Base-by-base conservation (phyloP, 208 protist species). In the Trypanosoma theileri region DNA sequence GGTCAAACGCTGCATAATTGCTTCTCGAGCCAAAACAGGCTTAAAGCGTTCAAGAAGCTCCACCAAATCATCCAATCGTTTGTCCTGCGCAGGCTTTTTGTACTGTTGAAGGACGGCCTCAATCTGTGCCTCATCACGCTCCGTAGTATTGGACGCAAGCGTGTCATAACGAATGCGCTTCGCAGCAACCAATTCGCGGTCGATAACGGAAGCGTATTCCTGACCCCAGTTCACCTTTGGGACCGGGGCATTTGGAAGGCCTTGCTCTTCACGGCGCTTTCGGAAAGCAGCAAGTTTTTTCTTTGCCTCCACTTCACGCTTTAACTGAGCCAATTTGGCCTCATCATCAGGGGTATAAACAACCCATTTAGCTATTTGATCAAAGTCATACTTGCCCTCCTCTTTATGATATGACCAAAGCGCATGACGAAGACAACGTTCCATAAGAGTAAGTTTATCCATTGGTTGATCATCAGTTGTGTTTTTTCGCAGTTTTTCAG, bases 341-440 rank as follows among this genome's bases (percentile, higher is more conserved):
- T 94, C 86, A 66, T 97, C 92, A 51, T 95, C 85, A 13, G 84
- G 77, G 21, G 92, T 97, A 79, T 97, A 97, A 35, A 95, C 89
- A 57, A 97, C 76, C 92, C 92, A 97, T 76, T 92, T 95, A 45
- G 73, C 68, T 77, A 97, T 94, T 64, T 92, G 82, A 31, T 79
- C 82, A 75, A 93, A 94, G 73, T 95, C 77, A 74, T 71, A 90
- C 70, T 82, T 90, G 19, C 85, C 91, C 56, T 97, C 88, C 46
- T 97, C 90, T 71, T 95, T 95, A 73, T 93, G 80, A 79, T 97
- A 97, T 35, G 86, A 93, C 86, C 87, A 96, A 24, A 97, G 75
- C 11, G 87, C 89, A 77, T 97, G 92, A 65, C 92, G 89, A 40
- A 97, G 88, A 77, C 88, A 93, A 69, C 92, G 88, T 75, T 97